Conservation (phyloP, 2,329 filamentous ascomycete species). For the Colletotrichum salicis region DNA sequence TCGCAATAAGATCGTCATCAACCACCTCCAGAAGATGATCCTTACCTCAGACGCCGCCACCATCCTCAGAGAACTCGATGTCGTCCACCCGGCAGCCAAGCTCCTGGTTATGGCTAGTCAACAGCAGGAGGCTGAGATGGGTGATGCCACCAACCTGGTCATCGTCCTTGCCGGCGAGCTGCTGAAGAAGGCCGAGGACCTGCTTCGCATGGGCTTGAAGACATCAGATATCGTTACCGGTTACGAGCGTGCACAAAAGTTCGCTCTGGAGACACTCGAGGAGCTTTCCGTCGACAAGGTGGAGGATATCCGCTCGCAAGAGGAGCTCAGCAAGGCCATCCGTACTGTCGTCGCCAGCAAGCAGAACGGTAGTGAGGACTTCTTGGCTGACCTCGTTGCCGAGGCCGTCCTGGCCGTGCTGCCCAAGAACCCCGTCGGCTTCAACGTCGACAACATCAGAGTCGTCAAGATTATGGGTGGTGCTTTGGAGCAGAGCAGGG, state of each 20-base stretch:
- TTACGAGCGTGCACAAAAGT: slow-evolving; percentile 93
- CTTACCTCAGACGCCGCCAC: slow-evolving; percentile 97
- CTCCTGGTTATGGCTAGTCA: slow-evolving; percentile 98
- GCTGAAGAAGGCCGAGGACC: slow-evolving; percentile 95
- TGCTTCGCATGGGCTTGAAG: slow-evolving; percentile 96
- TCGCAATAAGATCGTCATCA: slow-evolving; percentile 99
- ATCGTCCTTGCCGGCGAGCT: slow-evolving; percentile 96
- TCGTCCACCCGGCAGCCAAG: slow-evolving; percentile 97
- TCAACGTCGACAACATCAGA: slow-evolving; percentile 98
- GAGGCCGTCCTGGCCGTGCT: slow-evolving; percentile 87
- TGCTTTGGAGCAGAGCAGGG: slow-evolving; percentile 90
- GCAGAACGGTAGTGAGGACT: slow-evolving; percentile 92
- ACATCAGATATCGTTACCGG: slow-evolving; percentile 97
- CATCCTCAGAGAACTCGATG: slow-evolving; percentile 95
- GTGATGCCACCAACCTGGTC: slow-evolving; percentile 96
- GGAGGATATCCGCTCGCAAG: slow-evolving; percentile 80
- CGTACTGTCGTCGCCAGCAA: slow-evolving; percentile 96
- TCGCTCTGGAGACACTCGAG: slow-evolving; percentile 86
- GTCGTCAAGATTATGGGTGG: slow-evolving; percentile 99
- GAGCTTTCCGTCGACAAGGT: slow-evolving; percentile 93
- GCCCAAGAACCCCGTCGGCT: slow-evolving; percentile 93
- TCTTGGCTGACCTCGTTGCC: slow-evolving; percentile 86
- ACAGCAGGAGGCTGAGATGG: slow-evolving; percentile 99
- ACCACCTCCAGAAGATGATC: slow-evolving; percentile 99
- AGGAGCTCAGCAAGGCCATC: slow-evolving; percentile 93